A percentile compares a stretch with the other conserved stretches of the same genome.
Evolutionary conservation across 2,329 filamentous ascomycete genomes (phyloP).

Genomic region (Myriosclerotinia duriaeana): DNA sequence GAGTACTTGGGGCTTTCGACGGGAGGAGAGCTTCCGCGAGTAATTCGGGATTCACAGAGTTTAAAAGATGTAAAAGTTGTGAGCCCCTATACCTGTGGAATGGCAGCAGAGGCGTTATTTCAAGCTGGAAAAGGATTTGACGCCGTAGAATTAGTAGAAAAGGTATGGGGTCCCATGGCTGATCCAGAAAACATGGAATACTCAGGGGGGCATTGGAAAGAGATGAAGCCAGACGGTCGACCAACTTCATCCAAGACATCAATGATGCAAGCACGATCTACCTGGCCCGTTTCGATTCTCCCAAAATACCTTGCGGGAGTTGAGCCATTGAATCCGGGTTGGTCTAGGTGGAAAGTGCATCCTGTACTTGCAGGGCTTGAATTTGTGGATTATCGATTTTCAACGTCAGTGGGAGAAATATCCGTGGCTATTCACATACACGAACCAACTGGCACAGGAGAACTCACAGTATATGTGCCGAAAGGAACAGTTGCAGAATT

Average conservation of each 20-base stretch:
- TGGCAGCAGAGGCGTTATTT: conserved; percentile 31
- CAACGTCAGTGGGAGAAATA: conserved; percentile 25
- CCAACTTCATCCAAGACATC: conserved; percentile 31
- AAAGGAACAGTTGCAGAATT: conserved; percentile 4
- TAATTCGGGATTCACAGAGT: conserved; percentile 27
- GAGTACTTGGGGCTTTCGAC: conserved; percentile 23
- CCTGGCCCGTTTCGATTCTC: conserved; percentile 32
- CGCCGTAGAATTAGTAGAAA: conserved; percentile 28
- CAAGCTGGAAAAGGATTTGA: conserved; percentile 19
- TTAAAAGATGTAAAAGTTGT: conserved; percentile 29
- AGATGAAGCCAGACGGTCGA: conserved; percentile 30
- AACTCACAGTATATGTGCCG: conserved; percentile 26
- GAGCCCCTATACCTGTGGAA: conserved; percentile 33
- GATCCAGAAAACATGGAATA: conserved; percentile 29
- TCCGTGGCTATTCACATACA: conserved; percentile 26
- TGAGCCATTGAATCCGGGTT: conserved; percentile 29
- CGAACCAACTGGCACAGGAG: conserved; percentile 24
- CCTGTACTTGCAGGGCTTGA: conserved; percentile 30
- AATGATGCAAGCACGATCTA: conserved; percentile 33
- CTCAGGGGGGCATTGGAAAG: conserved; percentile 34
- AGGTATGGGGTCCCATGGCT: conserved; percentile 33
- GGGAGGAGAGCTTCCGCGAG: conserved; percentile 24
- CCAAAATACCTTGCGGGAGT: conserved; percentile 32
- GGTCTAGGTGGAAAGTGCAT: conserved; percentile 28
- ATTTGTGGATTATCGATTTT: conserved; percentile 27